Base-by-base conservation (phyloP, 140 eudicot species). In the Bidens hawaiensis region DNA sequence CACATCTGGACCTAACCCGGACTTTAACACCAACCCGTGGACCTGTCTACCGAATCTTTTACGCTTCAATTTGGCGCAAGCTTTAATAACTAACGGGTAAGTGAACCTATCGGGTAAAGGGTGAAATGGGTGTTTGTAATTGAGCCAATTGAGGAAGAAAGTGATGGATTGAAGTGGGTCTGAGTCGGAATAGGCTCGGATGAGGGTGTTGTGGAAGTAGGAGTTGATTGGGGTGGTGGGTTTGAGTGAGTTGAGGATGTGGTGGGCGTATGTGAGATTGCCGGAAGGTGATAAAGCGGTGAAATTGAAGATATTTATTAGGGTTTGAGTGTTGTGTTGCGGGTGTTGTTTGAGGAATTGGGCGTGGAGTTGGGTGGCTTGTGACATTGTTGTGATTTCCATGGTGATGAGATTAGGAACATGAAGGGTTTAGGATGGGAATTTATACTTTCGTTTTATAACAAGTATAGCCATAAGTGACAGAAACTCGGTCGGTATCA, bases 151-250 rank as follows among this genome's bases (percentile, higher is more conserved):
- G 68, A 77, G 67, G 62, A 77, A 81, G 55, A 73, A 76, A 4
- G 69, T 9, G 25, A 81, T 51, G 17, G 83, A 65, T 41, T 77
- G 78, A 12, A 47, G 42, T 18, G 87, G 83, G 67, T 73, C 69
- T 23, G 68, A 64, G 30, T 68, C 80, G 31, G 79, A 68, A 53
- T 81, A 73, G 43, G 83, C 80, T 49, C 86, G 65, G 10, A 81
- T 70, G 78, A 81, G 64, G 80, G 83, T 81, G 63, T 81, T 81
- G 80, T 71, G 81, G 75, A 68, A 81, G 50, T 73, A 81, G 2
- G 83, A 69, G 43, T 73, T 81, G 13, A 36, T 21, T 14, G 75
- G 75, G 78, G 75, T 73, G n/a, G n/a, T n/a, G n/a, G n/a, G n/a
- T 33, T 38, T 72, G 54, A 81, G 66, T 13, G 86, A 57, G 57